Base-by-base conservation (phyloP, 164 flowering plant genomes). In the Kalanchoe fedtschenkoi region DNA sequence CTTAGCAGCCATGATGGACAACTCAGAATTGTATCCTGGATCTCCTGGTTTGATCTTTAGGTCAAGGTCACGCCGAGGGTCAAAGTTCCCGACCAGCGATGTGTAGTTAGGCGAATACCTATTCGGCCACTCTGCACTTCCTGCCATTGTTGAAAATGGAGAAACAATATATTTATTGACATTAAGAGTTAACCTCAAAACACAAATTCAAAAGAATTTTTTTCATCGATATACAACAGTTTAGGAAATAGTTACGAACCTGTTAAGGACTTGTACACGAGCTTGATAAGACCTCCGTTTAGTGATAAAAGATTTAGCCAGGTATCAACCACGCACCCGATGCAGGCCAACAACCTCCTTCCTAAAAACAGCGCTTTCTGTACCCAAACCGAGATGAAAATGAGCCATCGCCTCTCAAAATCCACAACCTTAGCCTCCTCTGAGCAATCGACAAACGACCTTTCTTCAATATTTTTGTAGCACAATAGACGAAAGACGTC, bases 1-100 rank as follows among this genome's bases (percentile, higher is more conserved):
- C 64, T 83, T 83, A 6, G 85, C 47, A 13, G 88, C 88, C 85
- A 79, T 79, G 2, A 74, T 67, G 15, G 83, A 66, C 26, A 81
- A 60, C 0, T 70, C 13, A 0, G 68, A 33, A 4, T 43, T 59
- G 58, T 81, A 81, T 61, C 58, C 73, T 6, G 15, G 15, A 32
- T 72, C 55, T 0, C 60, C 79, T 5, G 61, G 63, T 44, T 60
- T 64, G 2, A 77, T 74, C 16, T 35, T 66, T 13, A 15, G 39
- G 67, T 81, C 85, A 28, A 81, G 56, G 3, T 81, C 80, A 32
- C 75, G 69, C 46, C 88, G 57, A 6, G 11, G 5, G 68, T 81
- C 86, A 8, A 71, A 10, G 59, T 53, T 29, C 22, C 81, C 84
- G 15, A 75, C n/a, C 22, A 67, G 3, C 3, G 84, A 74, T 44